phyloP scores from a whole-genome alignment of 176 grass and related monocot genomes.

The Cenchrus fungigraminus region DNA sequence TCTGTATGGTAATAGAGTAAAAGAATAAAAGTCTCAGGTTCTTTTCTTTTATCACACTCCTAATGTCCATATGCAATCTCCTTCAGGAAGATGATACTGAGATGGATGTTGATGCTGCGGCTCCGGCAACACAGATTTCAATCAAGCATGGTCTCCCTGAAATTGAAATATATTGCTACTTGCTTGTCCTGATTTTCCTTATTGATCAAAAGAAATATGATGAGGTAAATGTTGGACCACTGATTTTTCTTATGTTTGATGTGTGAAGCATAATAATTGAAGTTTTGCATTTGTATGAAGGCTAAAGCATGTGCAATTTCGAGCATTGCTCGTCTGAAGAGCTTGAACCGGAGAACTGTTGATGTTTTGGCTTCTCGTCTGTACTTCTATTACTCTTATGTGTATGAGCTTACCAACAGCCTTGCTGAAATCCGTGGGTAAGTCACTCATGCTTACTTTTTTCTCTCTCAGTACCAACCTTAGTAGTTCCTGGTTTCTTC shows the following conservation, averaged over 20 bases:
- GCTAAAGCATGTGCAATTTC: conserved; percentile 81
- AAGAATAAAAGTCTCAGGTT: background rate
- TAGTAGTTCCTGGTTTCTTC: background rate
- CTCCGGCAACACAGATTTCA: conserved; percentile 53
- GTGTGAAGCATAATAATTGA: background rate
- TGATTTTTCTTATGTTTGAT: background rate
- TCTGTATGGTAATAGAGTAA: background rate
- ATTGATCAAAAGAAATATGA: conserved; percentile 82
- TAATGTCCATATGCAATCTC: conserved; percentile 23
- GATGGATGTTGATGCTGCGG: conserved; percentile 71
- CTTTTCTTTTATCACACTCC: background rate
- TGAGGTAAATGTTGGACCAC: conserved; percentile 37
- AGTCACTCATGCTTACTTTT: conserved; percentile 19
- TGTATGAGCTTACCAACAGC: conserved; percentile 80
- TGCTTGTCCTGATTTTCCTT: conserved; percentile 82
- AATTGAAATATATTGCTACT: conserved; percentile 88
- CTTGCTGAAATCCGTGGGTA: conserved; percentile 94
- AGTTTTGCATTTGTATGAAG: conserved; percentile 40
- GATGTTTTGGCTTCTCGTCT: conserved; percentile 79
- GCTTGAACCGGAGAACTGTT: conserved; percentile 82
- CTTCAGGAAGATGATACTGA: conserved; percentile 65
- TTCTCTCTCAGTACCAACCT: background rate
- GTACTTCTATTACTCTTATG: conserved; percentile 83
- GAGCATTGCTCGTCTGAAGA: conserved; percentile 79
- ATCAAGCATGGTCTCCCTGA: conserved; percentile 73